Conservation (phyloP, 1,139 yeast genomes). For the Scheffersomyces segobiensis region DNA sequence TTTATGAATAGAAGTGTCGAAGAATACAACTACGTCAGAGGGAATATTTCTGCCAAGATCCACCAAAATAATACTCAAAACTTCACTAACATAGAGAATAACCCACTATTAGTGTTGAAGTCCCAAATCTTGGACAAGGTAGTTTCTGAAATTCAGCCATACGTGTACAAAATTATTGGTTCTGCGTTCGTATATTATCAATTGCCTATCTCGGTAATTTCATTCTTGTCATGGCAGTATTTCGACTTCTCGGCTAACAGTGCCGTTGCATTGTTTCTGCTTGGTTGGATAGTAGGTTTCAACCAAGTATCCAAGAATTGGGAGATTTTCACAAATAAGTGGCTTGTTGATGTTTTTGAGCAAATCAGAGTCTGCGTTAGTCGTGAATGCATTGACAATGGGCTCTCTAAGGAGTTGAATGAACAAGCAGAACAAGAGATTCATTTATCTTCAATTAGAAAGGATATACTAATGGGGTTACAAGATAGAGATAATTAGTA, state of each 20-base stretch:
- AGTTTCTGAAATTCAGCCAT: conserved; percentile 39
- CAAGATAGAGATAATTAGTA: neutral
- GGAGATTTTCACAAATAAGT: conserved; percentile 28
- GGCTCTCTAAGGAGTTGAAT: conserved; percentile 37
- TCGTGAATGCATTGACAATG: conserved; percentile 39
- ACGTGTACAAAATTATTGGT: conserved; percentile 31
- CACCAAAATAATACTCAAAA: conserved; percentile 14
- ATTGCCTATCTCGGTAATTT: conserved; percentile 36
- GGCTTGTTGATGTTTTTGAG: conserved; percentile 36
- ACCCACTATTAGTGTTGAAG: conserved; percentile 38
- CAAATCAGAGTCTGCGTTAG: conserved; percentile 37
- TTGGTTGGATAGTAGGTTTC: conserved; percentile 49
- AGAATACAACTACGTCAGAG: conserved; percentile 37
- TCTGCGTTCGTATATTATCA: conserved; percentile 40
- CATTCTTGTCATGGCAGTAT: conserved; percentile 33
- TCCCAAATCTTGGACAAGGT: conserved; percentile 28
- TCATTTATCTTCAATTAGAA: conserved; percentile 16
- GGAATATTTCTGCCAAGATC: conserved; percentile 33
- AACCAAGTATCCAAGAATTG: conserved; percentile 43
- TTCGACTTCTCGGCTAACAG: conserved; percentile 38
- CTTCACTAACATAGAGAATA: conserved; percentile 10
- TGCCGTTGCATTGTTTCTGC: conserved; percentile 33
- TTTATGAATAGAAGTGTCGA: conserved; percentile 46
- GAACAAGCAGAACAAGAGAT: conserved; percentile 22
- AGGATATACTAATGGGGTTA: conserved; percentile 15